phyloP scores from a whole-genome alignment of 2,329 filamentous ascomycete genomes.

The Epichloe sp. region DNA sequence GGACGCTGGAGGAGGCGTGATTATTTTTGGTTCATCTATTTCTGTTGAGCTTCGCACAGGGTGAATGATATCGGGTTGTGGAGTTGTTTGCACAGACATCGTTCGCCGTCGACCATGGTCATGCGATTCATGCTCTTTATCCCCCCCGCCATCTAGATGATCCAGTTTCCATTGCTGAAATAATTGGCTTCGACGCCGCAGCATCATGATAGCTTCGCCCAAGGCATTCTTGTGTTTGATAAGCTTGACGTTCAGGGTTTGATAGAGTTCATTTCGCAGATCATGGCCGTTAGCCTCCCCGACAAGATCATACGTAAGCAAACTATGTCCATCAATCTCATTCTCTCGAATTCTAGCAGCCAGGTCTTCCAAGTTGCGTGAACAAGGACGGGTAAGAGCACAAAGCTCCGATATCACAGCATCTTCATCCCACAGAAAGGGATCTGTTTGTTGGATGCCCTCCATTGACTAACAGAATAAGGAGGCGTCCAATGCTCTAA shows the following conservation, averaged over 20 bases:
- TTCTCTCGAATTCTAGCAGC: constrained; percentile 44
- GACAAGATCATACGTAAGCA: constrained; percentile 45
- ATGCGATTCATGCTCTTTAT: background rate
- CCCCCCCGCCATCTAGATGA: background rate
- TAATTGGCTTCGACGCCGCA: constrained; percentile 37
- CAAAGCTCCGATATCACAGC: constrained; percentile 56
- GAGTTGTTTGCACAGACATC: background rate
- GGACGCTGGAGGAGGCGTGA: background rate
- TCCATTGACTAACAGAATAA: constrained; percentile 14
- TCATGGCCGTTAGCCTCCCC: constrained; percentile 14
- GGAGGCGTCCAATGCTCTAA: background rate
- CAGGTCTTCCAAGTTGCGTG: constrained; percentile 34
- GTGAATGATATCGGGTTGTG: background rate
- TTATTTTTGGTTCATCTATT: background rate
- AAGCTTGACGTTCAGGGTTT: constrained; percentile 42
- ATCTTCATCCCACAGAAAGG: constrained; percentile 60
- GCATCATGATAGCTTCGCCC: constrained; percentile 39
- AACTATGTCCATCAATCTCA: constrained; percentile 49
- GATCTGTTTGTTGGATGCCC: constrained; percentile 36
- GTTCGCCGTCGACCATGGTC: background rate
- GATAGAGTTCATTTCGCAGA: constrained; percentile 32
- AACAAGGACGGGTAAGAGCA: constrained; percentile 36
- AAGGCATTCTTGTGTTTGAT: constrained; percentile 47
- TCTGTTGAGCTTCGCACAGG: background rate
- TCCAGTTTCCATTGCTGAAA: constrained; percentile 26